A percentile compares a stretch with the other conserved stretches of the same genome.
Evolutionary conservation across 83 land plant genomes (phyloP).

Genomic region (Thuja plicata): DNA sequence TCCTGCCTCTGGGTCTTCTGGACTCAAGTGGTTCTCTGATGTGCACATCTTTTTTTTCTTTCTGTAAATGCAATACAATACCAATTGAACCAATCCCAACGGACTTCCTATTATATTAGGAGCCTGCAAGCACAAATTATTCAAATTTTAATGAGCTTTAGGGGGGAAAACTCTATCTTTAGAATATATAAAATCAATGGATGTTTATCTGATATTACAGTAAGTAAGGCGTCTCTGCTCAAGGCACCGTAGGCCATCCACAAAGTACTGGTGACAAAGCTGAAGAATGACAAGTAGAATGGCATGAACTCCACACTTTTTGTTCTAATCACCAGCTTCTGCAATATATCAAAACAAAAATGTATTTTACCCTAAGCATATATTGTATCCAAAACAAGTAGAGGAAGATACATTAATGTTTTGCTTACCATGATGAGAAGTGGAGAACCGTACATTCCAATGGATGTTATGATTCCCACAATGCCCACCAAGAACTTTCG

Average conservation of each 20-base stretch:
- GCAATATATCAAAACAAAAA: background rate
- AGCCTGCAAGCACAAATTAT: no score
- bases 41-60: no score
- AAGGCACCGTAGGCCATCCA: slow-evolving; percentile 45
- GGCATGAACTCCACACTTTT: slow-evolving; percentile 62
- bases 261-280: slow-evolving; percentile 23
- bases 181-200: no score
- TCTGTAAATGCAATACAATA: no score
- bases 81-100: no score
- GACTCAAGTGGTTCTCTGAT: no score
- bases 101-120: no score
- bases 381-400: background rate
- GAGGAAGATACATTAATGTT: no score
- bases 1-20: no score
- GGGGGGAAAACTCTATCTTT: no score
- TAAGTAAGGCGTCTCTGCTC: slow-evolving; percentile 28
- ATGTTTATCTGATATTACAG: slow-evolving; percentile 17
- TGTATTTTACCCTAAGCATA: background rate
- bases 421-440: background rate
- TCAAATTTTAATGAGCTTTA: no score
- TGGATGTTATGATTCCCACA: background rate
- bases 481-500: slow-evolving; percentile 11
- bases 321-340: slow-evolving; percentile 38
- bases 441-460: background rate
- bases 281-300: slow-evolving; percentile 43